These are phyloP conservation scores for Sporothrix protearum DNA, from an alignment of 2,329 filamentous ascomycete species.

Conservation along the genomic window DNA sequence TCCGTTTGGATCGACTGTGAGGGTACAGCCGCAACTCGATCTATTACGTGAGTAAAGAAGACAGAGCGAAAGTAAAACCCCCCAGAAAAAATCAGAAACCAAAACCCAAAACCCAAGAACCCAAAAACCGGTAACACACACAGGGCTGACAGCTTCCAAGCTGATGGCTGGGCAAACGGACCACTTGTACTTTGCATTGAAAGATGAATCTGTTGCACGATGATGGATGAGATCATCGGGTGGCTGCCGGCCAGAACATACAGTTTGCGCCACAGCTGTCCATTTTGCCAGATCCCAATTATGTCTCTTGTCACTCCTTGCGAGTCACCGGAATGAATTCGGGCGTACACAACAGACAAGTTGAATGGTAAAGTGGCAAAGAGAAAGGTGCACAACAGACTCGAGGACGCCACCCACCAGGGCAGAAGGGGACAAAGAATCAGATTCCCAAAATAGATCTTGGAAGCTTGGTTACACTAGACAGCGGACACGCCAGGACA, in stretches of 20 bases:
- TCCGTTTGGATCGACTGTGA: neutral
- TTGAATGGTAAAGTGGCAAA: neutral
- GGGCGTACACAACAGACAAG: neutral
- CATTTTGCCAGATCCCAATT: neutral
- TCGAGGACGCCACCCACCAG: neutral
- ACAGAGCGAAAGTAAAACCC: too few species aligned
- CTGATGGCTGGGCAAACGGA: neutral
- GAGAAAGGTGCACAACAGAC: neutral
- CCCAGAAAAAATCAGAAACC: too few species aligned
- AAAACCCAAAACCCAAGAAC: too few species aligned
- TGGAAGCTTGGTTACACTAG: neutral
- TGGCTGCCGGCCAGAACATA: neutral
- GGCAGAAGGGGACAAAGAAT: neutral
- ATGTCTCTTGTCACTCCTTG: neutral
- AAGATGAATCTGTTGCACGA: too few species aligned
- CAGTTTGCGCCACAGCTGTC: neutral
- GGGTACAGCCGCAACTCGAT: neutral
- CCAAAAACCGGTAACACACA: neutral
- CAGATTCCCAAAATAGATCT: neutral
- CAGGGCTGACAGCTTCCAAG: neutral
- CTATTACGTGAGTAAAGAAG: neutral
- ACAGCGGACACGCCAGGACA: conserved; percentile 52
- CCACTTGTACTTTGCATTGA: neutral
- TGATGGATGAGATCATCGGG: neutral
- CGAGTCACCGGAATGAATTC: neutral